Base-by-base conservation (phyloP, 495 filamentous ascomycete genomes). In the Pyrenula massariospora region DNA sequence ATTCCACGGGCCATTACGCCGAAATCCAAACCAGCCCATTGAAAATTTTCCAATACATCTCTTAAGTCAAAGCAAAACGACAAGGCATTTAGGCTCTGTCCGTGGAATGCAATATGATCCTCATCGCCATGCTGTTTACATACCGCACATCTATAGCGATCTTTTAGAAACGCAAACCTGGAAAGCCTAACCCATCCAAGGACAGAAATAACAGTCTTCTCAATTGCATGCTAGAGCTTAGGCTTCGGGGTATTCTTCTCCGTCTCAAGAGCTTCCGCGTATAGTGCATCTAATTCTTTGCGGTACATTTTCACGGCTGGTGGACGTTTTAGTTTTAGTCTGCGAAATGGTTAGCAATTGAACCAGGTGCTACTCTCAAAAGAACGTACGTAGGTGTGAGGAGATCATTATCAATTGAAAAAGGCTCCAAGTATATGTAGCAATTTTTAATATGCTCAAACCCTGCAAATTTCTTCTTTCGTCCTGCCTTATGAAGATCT, bases 301-400 rank as follows among this genome's bases (percentile, higher is more conserved):
- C 85, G 84, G 72, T 85, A 98, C 54, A 75, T 78, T 75, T 86
- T 91, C 31, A 81, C 86, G n/a, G 85, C 79, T 56, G 90, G 90
- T 48, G 91, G 89, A 21, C 93, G 84, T 80, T 98, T 98, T 63
- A 96, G 78, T 72, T 98, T 98, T 52, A 98, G 72, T 51, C 92
- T 97, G 54, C 58, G 49, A 24, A 50, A 36, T 23, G 48, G 64
- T 78, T 65, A 79, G 72, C 62, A 65, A 66, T 2, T 55, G n/a
- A n/a, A n/a, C 25, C 36, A 60, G 12, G 52, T 10, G 15, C 12
- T 25, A 52, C 54, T 23, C n/a, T 3, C 12, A 0, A 59, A 42
- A 20, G 51, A 56, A 88, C 89, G 81, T 79, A 96, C 91, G 93
- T 98, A 12, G 93, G 93, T 15, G 93, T 98, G 68, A 98, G 67